Percentiles rank a stretch among this genome's conserved stretches.
Evolutionary conservation across 1,139 yeast genomes (phyloP).

Genomic region (Hanseniaspora uvarum): DNA sequence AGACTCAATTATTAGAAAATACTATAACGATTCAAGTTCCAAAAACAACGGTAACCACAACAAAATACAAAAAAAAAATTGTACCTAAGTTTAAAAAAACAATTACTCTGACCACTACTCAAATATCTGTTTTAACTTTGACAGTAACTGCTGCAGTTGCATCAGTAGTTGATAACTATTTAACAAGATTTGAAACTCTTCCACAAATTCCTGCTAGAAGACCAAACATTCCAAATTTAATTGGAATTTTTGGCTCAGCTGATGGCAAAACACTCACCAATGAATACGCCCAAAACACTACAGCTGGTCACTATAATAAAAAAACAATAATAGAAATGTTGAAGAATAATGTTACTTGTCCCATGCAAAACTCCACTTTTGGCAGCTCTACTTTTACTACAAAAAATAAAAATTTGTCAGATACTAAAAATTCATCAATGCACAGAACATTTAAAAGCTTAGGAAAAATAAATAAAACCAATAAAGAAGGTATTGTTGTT

Average conservation of each 20-base stretch:
- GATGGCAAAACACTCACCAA: not conserved
- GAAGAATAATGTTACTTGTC: no score
- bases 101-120: conserved; percentile 20
- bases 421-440: not conserved
- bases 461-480: not conserved
- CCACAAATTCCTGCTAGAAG: conserved; percentile 21
- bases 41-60: conserved; percentile 11
- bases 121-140: conserved; percentile 19
- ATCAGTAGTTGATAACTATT: conserved; percentile 16
- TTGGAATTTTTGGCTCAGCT: conserved; percentile 16
- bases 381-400: not conserved
- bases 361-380: not conserved
- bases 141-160: conserved; percentile 23
- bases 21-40: conserved; percentile 17
- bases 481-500: not conserved
- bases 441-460: not conserved
- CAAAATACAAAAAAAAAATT: conserved; percentile 15
- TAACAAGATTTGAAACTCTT: not conserved
- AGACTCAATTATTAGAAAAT: conserved; percentile 11
- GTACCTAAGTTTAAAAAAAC: conserved; percentile 13
- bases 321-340: not conserved
- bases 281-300: not conserved
- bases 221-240: conserved; percentile 5
- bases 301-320: not conserved
- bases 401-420: not conserved